Evolutionary conservation across 106 monocot genomes (phyloP), one percentile per base, ranked within the genome.

Genomic region (Phalaenopsis equestris): DNA sequence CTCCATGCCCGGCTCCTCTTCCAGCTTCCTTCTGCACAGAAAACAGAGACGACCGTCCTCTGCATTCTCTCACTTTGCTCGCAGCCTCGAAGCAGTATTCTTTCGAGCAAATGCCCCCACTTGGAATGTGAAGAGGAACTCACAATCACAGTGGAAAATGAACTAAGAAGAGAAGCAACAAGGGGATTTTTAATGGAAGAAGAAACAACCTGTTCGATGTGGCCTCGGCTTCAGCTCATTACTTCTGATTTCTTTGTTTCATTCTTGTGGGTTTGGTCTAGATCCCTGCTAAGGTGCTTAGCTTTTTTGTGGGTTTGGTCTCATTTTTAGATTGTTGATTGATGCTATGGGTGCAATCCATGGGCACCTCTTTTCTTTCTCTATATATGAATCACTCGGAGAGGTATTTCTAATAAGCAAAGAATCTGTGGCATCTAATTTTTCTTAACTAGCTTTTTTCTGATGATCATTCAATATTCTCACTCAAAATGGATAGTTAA

Each of bases 241-340:
- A 23, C 24, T 43, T 78, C 81, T 14, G 92, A 92, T 68, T 72
- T 86, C 81, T 73, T 82, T 41, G 55, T 92, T 67, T 85, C 92
- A 11, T 84, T 86, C 83, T 41, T 85, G 74, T 92, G 89, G 92
- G 92, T 92, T 5, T 84, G 77, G 72, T 86, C 84, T 3, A 84
- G 90, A 80, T 84, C 84, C 19, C 19, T 86, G 38, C 74, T 88
- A 6, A 79, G 89, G 78, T 42, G 83, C 76, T 38, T 86, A 1
- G 83, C 82, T 23, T 82, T 61, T 75, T 30, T 30, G 30, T 30
- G 30, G 30, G 30, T 30, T 30, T 30, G 30, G 30, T 30, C 30
- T 30, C 0, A 0, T 30, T 30, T 30, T 30, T 30, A 30, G 30
- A 30, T 30, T 30, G 30, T 30, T 30, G 30, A 30, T 30, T 30